Evolutionary conservation across 2,329 filamentous ascomycete genomes (phyloP), one percentile per base, ranked within the genome.

Genomic region (Zymoseptoria passerinii): DNA sequence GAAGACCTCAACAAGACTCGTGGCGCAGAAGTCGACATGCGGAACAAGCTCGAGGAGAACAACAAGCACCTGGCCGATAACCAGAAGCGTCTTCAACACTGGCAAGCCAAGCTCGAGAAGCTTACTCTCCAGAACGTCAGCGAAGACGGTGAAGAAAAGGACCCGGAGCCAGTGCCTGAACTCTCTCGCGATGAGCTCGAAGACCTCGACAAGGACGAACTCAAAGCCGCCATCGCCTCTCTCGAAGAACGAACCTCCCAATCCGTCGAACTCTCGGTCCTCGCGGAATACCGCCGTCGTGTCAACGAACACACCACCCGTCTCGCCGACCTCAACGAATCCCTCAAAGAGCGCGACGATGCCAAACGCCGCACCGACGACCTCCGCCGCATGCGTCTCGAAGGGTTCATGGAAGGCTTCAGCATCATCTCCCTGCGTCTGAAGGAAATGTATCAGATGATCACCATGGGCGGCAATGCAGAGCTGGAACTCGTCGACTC

Each of bases 401-500:
- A 96, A 67, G 92, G 94, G 40, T 99, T 99, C 81, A 97, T 97
- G 92, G 90, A 95, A 71, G 94, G 95, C 48, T 97, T 99, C 78
- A 88, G 87, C 69, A 88, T 85, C 62, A 99, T 99, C 74, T 97
- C 92, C 1, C 80, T 96, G 23, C 88, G 92, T 0, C 81, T 99
- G 51, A 99, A 99, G 78, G 94, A 99, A 71, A 99, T 99, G 94
- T 99, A 99, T 77, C 94, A 99, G 73, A 96, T 99, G 92, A 99
- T 99, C 73, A 99, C 94, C 20, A 97, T 99, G 91, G 94, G 94
- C 61, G 94, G 94, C 57, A 99, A 99, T 68, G 94, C 94, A 0
- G 94, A 99, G 76, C 83, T 99, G 10, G 95, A 99, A 74, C 85
- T 99, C 23, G 94, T 99, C 48, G 94, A 99, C 77, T 92, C 88